Conservation (phyloP, 139 green algal genomes). For the Mychonastes homosphaera region DNA sequence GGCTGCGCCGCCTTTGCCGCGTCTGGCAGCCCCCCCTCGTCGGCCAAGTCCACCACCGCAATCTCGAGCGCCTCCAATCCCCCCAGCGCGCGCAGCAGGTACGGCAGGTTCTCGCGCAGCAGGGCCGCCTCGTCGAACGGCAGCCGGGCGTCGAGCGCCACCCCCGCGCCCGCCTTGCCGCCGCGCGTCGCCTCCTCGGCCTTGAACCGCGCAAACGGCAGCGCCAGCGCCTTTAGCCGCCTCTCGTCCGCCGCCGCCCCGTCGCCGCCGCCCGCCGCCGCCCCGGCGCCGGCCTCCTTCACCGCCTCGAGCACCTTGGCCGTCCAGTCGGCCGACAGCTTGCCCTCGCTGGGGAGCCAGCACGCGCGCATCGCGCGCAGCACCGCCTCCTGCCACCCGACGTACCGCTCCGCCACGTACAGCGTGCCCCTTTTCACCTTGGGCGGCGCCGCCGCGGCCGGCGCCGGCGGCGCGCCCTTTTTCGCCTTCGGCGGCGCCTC, state of each 20-base stretch:
- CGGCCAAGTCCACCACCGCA: too few relatives aligned
- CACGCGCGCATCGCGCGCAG: constrained; percentile 24
- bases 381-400: constrained; percentile 68
- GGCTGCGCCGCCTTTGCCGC: too few relatives aligned
- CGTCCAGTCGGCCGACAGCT: not conserved
- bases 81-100: constrained; percentile 48
- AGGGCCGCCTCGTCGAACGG: constrained; percentile 70
- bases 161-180: constrained; percentile 28
- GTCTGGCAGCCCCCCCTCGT: too few relatives aligned
- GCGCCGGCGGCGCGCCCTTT: constrained; percentile 32
- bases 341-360: not conserved
- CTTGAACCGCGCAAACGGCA: constrained; percentile 92
- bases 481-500: constrained; percentile 69
- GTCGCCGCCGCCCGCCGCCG: not conserved
- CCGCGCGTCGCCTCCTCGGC: constrained; percentile 55
- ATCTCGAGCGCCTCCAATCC: too few relatives aligned
- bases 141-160: constrained; percentile 45
- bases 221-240: constrained; percentile 58
- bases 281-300: too few relatives aligned
- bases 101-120: constrained; percentile 58
- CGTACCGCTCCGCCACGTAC: constrained; percentile 64
- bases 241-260: constrained; percentile 43
- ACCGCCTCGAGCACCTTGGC: constrained; percentile 30
- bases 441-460: constrained; percentile 7
- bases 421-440: constrained; percentile 29